Evolutionary conservation across 768 basidiomycete genomes (phyloP).

Genomic region (Lentinula aciculospora): DNA sequence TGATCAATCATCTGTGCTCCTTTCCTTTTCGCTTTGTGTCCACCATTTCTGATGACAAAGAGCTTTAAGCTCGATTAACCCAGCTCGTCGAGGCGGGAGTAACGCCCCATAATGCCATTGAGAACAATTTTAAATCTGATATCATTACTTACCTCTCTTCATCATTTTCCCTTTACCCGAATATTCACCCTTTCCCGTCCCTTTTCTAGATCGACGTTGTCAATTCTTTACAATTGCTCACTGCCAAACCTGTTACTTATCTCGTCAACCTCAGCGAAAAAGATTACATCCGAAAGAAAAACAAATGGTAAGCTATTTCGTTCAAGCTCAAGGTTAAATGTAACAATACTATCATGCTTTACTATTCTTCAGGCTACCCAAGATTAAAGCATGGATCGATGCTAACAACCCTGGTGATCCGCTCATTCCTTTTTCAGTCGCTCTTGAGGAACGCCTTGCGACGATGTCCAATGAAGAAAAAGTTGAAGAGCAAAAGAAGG

Average conservation of each 20-base stretch:
- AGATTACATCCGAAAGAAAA: slow-evolving; percentile 96
- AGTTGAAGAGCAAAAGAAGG: slow-evolving; percentile 70
- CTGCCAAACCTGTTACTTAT: slow-evolving; percentile 96
- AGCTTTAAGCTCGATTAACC: slow-evolving; percentile 65
- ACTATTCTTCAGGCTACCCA: slow-evolving; percentile 59
- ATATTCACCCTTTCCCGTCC: slow-evolving; percentile 14
- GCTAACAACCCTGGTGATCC: slow-evolving; percentile 92
- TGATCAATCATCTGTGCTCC: background rate
- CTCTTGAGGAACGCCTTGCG: slow-evolving; percentile 87
- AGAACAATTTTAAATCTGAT: slow-evolving; percentile 44
- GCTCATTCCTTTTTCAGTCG: slow-evolving; percentile 95
- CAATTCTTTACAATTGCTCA: slow-evolving; percentile 84
- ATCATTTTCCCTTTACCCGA: background rate
- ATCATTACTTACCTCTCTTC: background rate
- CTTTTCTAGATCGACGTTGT: slow-evolving; percentile 75
- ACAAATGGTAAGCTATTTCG: slow-evolving; percentile 71
- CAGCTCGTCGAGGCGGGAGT: slow-evolving; percentile 85
- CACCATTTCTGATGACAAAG: slow-evolving; percentile 50
- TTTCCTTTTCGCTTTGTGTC: background rate
- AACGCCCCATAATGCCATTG: slow-evolving; percentile 65
- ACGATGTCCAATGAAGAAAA: slow-evolving; percentile 59
- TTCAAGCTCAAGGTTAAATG: background rate
- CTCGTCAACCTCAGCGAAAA: slow-evolving; percentile 95
- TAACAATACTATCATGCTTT: background rate
- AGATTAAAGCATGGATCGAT: slow-evolving; percentile 99